These are phyloP conservation scores for Fraxinus baroniana DNA, from an alignment of 305 asterid species.

Conservation along the genomic window DNA sequence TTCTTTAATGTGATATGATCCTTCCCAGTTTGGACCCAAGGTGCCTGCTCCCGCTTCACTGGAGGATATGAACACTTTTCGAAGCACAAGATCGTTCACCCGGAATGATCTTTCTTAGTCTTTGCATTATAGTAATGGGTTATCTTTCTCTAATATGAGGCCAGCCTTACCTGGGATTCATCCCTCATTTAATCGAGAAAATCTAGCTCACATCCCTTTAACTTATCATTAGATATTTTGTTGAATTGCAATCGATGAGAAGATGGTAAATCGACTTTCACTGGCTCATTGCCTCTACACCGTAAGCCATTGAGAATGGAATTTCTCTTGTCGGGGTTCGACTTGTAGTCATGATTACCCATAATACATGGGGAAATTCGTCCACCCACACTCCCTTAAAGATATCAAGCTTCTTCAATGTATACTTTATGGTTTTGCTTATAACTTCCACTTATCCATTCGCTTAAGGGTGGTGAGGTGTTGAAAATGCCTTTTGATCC, in stretches of 20 bases:
- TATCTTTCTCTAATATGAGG: background rate
- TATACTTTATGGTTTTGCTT: background rate
- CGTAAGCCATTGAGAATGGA: background rate
- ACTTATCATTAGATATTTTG: background rate
- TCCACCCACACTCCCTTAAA: background rate
- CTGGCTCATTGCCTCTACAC: background rate
- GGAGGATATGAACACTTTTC: background rate
- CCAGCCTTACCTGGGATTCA: background rate
- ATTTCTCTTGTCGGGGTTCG: background rate
- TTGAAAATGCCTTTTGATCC: background rate
- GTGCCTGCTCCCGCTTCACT: background rate
- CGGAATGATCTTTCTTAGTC: background rate
- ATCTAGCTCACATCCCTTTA: background rate
- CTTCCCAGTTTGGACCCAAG: background rate
- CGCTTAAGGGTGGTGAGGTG: background rate
- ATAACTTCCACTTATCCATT: background rate
- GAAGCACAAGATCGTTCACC: background rate
- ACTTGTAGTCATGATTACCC: background rate
- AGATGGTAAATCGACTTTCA: background rate
- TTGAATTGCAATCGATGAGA: background rate
- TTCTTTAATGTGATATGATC: too few species aligned
- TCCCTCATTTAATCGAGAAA: background rate
- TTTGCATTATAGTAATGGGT: background rate
- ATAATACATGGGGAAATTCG: too few species aligned
- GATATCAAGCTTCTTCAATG: background rate